Evolutionary conservation across 2,329 filamentous ascomycete species (phyloP).

Genomic region (Fusarium sp.): DNA sequence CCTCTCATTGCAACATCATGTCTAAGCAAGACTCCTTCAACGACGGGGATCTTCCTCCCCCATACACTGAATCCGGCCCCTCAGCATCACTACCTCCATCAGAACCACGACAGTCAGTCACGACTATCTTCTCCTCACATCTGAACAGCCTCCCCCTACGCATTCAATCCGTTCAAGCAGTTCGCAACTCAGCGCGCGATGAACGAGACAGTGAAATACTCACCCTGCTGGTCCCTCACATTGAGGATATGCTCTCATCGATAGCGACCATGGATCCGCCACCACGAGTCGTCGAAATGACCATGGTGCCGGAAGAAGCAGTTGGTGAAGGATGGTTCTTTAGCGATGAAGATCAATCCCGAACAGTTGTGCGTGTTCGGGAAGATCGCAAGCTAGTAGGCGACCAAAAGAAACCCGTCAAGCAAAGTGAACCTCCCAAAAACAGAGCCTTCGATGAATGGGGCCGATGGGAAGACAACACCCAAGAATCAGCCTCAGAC

Average conservation of each 20-base stretch:
- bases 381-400: slow-evolving; percentile 23
- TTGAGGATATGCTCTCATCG: slow-evolving; percentile 54
- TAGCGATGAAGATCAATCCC: slow-evolving; percentile 46
- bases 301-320: slow-evolving; percentile 55
- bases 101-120: slow-evolving; percentile 16
- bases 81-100: neutral
- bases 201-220: slow-evolving; percentile 52
- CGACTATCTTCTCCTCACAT: slow-evolving; percentile 48
- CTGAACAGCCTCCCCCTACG: slow-evolving; percentile 49
- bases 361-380: slow-evolving; percentile 46
- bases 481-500: neutral
- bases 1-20: slow-evolving; percentile 12
- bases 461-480: slow-evolving; percentile 53
- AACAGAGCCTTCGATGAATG: slow-evolving; percentile 55
- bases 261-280: slow-evolving; percentile 47
- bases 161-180: slow-evolving; percentile 49
- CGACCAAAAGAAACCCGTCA: slow-evolving; percentile 5
- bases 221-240: slow-evolving; percentile 51
- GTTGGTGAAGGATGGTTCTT: slow-evolving; percentile 51
- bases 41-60: slow-evolving; percentile 39
- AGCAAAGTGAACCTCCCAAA: neutral
- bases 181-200: slow-evolving; percentile 47
- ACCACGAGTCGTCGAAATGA: slow-evolving; percentile 53
- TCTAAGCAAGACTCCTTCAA: slow-evolving; percentile 23
- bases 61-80: slow-evolving; percentile 34